Evolutionary conservation across 495 filamentous ascomycete species (phyloP).

Genomic region (Hyaloscypha hepaticicola): DNA sequence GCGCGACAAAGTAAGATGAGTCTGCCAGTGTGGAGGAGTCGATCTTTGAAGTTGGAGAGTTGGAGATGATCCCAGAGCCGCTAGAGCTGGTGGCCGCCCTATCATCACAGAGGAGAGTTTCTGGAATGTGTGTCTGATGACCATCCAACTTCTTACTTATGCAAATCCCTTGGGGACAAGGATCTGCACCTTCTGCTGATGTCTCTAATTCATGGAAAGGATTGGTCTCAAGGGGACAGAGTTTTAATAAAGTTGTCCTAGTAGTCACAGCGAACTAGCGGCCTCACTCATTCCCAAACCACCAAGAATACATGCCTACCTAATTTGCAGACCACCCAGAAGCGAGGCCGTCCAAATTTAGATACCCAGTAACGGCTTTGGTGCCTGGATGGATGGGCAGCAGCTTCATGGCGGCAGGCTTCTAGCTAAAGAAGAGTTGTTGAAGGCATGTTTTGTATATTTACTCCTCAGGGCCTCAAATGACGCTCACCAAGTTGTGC

Average conservation of each 20-base stretch:
- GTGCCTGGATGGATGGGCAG: background rate
- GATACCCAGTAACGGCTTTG: background rate
- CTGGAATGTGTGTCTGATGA: slow-evolving; percentile 17
- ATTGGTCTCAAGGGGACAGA: background rate
- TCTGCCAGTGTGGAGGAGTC: slow-evolving; percentile 14
- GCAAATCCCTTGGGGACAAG: background rate
- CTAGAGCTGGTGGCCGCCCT: background rate
- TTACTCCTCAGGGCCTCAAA: no score
- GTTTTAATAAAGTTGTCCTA: background rate
- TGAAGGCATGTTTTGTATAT: no score
- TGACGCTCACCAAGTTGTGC: background rate
- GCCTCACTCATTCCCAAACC: background rate
- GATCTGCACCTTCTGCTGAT: background rate
- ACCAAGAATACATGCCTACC: background rate
- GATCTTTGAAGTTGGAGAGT: background rate
- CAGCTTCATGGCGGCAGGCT: background rate
- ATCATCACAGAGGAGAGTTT: slow-evolving; percentile 4
- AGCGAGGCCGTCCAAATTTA: background rate
- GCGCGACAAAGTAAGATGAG: slow-evolving; percentile 9
- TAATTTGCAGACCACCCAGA: background rate
- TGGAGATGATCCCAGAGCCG: background rate
- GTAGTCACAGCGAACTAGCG: background rate
- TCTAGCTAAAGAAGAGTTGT: no score
- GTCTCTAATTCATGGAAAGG: background rate
- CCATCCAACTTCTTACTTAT: slow-evolving; percentile 12